Evolutionary conservation across 1,284 basidiomycete species (phyloP).

Genomic region (Gomphus sp.): DNA sequence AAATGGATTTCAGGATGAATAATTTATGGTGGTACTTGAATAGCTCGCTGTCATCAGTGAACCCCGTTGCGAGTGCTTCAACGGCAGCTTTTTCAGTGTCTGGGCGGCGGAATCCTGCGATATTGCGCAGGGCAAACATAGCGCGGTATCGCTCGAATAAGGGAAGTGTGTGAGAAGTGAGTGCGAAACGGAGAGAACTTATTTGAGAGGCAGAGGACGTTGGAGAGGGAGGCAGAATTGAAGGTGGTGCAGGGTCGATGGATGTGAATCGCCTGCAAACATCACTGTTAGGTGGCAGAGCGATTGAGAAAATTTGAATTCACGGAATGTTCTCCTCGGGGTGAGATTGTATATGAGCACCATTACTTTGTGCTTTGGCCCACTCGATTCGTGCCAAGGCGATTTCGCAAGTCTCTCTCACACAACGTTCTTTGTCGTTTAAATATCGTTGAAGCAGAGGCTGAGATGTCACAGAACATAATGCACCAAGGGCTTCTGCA

Average conservation of each 20-base stretch:
- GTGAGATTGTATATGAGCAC: not conserved
- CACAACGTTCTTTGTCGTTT: constrained; percentile 66
- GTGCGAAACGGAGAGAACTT: constrained; percentile 46
- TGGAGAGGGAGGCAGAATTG: constrained; percentile 49
- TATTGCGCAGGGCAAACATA: constrained; percentile 96
- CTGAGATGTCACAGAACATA: constrained; percentile 63
- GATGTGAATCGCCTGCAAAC: constrained; percentile 64
- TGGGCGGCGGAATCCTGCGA: constrained; percentile 46
- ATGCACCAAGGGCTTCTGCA: constrained; percentile 96
- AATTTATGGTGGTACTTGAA: constrained; percentile 63
- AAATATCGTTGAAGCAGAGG: constrained; percentile 70
- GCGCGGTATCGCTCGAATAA: constrained; percentile 95
- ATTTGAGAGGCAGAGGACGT: constrained; percentile 45
- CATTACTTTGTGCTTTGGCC: constrained; percentile 58
- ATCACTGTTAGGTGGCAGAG: not conserved
- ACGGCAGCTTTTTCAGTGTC: constrained; percentile 51
- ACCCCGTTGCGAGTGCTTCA: constrained; percentile 85
- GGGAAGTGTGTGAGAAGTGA: constrained; percentile 63
- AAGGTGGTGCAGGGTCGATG: constrained; percentile 90
- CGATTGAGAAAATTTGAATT: not conserved
- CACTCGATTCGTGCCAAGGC: constrained; percentile 93
- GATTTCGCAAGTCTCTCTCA: constrained; percentile 97
- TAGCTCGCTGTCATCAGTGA: constrained; percentile 77
- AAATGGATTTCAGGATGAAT: not conserved
- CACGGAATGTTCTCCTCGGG: not conserved